Conservation (phyloP, 495 filamentous ascomycete species). For the Cercophora samala region DNA sequence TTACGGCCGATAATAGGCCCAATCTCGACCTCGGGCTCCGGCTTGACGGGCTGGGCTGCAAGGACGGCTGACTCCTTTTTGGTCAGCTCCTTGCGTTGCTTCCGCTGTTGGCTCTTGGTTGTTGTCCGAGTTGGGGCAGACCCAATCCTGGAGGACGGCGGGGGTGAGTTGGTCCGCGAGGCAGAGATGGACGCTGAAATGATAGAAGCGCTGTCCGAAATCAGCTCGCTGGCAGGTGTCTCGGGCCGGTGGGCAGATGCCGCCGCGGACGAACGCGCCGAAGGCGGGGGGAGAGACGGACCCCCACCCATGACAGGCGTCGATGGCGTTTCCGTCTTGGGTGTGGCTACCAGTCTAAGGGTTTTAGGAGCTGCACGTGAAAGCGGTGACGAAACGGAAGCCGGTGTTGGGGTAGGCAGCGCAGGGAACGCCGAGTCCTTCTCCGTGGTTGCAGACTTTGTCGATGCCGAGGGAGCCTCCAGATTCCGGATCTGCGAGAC, state of each 20-base stretch:
- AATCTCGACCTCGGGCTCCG: conserved; percentile 58
- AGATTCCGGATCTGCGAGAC: conserved; percentile 29
- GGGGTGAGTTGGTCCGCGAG: conserved; percentile 74
- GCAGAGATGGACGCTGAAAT: conserved; percentile 76
- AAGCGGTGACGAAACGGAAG: conserved; percentile 46
- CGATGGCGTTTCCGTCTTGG: conserved; percentile 62
- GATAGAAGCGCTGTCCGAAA: conserved; percentile 73
- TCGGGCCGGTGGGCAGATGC: conserved; percentile 62
- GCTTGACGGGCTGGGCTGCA: conserved; percentile 51
- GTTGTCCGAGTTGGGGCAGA: conserved; percentile 73
- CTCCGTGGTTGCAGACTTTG: conserved; percentile 33
- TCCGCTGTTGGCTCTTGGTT: conserved; percentile 88
- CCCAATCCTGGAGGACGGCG: conserved; percentile 62
- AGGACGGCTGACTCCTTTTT: conserved; percentile 56
- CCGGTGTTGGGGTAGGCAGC: conserved; percentile 50
- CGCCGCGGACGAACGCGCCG: conserved; percentile 35
- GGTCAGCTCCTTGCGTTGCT: conserved; percentile 71
- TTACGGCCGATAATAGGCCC: conserved; percentile 82
- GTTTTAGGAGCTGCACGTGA: conserved; percentile 50
- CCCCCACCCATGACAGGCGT: conserved; percentile 23
- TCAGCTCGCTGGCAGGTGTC: conserved; percentile 70
- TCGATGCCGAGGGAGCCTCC: conserved; percentile 28
- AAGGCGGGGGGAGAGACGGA: conserved; percentile 25
- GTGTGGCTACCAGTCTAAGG: conserved; percentile 67
- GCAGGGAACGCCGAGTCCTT: conserved; percentile 46